Conservation (phyloP, 768 basidiomycete genomes). For the Calocera cornea region DNA sequence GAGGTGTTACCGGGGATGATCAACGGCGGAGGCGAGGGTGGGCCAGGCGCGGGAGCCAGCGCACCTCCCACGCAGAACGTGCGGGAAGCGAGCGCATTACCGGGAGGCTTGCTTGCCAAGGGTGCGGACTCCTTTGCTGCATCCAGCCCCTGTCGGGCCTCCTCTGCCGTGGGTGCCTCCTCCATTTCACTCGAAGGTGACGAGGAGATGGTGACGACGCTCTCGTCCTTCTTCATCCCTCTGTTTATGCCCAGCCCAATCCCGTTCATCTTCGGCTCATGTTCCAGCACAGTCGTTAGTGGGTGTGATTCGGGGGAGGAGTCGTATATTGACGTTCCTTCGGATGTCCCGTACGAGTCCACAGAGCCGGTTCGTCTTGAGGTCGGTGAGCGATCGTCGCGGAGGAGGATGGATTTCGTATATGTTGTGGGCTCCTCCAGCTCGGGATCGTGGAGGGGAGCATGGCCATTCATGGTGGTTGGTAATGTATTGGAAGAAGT, state of each 20-base stretch:
- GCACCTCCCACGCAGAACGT: not conserved
- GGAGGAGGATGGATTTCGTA: not conserved
- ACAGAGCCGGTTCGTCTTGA: not conserved
- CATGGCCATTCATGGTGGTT: not conserved
- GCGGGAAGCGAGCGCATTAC: not conserved
- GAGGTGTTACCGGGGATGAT: not conserved
- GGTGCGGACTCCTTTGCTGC: not conserved
- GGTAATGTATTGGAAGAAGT: not conserved
- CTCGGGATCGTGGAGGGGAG: not conserved
- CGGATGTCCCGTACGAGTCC: not conserved
- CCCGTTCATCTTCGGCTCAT: not conserved
- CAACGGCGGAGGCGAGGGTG: not conserved
- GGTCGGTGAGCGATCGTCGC: not conserved
- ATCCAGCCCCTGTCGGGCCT: not conserved
- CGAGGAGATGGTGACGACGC: not conserved
- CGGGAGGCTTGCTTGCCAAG: not conserved
- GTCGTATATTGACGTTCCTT: not conserved
- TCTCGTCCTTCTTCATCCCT: not conserved
- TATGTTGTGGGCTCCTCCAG: not conserved
- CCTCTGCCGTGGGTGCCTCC: not conserved
- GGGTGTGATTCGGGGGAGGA: not conserved
- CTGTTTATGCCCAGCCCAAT: not conserved
- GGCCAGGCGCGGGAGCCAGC: not conserved
- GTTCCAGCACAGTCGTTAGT: not conserved
- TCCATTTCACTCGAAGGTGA: not conserved